A percentile compares a stretch with the other conserved stretches of the same genome.
phyloP scores from a whole-genome alignment of 768 basidiomycete species.

The Boletus subcaerulescens region DNA sequence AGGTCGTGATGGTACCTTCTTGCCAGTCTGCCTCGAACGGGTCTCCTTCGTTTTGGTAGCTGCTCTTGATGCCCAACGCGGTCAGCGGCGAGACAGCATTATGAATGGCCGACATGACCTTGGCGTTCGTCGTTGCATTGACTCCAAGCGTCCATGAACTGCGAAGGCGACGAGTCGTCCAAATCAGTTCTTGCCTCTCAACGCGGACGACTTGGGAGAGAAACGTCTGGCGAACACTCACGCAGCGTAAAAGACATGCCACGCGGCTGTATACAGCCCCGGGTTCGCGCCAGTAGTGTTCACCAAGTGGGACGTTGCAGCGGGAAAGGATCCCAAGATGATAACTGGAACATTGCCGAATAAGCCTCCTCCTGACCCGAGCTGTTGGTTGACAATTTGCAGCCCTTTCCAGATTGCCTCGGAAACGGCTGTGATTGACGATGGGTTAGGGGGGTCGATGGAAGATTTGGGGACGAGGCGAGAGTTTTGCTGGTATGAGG shows the following conservation, averaged over 20 bases:
- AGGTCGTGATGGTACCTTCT: too few species aligned
- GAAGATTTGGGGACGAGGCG: constrained; percentile 18
- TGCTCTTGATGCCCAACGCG: too few species aligned
- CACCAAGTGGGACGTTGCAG: neutral
- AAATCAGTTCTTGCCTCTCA: too few species aligned
- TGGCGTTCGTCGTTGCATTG: too few species aligned
- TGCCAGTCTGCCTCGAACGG: too few species aligned
- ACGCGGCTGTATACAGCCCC: constrained; percentile 8
- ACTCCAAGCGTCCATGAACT: too few species aligned
- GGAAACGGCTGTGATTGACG: constrained; percentile 10
- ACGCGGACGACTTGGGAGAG: too few species aligned
- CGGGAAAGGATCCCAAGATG: constrained; percentile 10
- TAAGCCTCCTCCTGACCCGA: neutral
- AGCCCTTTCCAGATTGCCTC: constrained; percentile 21
- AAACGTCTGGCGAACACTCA: too few species aligned
- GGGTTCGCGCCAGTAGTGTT: constrained; percentile 20
- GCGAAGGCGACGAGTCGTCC: too few species aligned
- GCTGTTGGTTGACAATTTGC: constrained; percentile 8
- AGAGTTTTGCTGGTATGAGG: constrained; percentile 14
- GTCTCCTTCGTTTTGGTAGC: too few species aligned
- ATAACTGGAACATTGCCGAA: neutral
- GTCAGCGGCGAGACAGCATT: too few species aligned
- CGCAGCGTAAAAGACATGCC: constrained; percentile 13
- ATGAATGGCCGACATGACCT: too few species aligned
- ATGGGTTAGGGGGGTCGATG: constrained; percentile 8